Evolutionary conservation across 2,329 filamentous ascomycete species (phyloP), one percentile per base, ranked within the genome.

Genomic region (Clonostachys byssicola): DNA sequence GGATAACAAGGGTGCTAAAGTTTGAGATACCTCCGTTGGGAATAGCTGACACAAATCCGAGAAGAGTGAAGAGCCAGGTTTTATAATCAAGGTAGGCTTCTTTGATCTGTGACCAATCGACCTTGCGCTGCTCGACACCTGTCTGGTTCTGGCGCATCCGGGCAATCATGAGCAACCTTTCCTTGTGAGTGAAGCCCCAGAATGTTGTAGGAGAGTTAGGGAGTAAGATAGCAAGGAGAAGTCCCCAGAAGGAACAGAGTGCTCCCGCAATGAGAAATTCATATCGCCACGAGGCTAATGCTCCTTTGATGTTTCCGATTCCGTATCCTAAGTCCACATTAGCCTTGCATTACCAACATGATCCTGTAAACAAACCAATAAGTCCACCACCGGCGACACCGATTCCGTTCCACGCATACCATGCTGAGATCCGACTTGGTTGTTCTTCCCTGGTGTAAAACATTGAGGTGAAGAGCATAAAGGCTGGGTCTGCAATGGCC

Each of bases 391-490:
- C 70, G 1, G 80, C 78, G 34, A 82, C 80, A 2, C 77, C 80
- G 7, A 81, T 59, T 0, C 81, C 81, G 42, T 82, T 82, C 30
- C 77, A 79, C 0, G 74, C 72, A 56, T 79, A 83, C 78, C 79
- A 84, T 0, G 78, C 63, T 2, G 77, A 78, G 44, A 83, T 81
- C 1, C 81, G 69, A 4, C 79, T 67, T 0, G 83, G 81, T 54
- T 86, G 83, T 54, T 87, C 78, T 5, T 72, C 68, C 10, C 81
- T 70, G 2, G 81, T 84, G 54, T 84, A 74, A 75, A 80, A 87
- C 80, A 84, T 85, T 6, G 73, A 74, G 0, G 81, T 85, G 35
- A 86, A 79, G 3, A 86, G 62, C 70, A 86, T 82, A 50, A 85
- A 82, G 1, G 65, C 65, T 2, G 67, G 68, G 39, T 68, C 65